Evolutionary conservation across 805 yeast species (phyloP).

Genomic region (Suhomyces sp.): DNA sequence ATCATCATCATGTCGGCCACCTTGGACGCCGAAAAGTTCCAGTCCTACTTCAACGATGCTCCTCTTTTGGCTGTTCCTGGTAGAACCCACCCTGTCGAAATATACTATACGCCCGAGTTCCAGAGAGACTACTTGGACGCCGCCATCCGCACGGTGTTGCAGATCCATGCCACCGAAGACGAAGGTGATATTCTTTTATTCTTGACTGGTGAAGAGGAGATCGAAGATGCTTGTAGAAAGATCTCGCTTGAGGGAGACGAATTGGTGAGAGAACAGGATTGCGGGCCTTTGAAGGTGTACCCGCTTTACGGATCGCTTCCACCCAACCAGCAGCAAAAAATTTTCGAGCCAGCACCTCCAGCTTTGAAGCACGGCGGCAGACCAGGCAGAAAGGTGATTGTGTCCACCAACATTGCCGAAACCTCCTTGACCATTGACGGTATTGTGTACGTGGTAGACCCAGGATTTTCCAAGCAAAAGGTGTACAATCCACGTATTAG

Average conservation of each 20-base stretch:
- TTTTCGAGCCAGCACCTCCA: conserved; percentile 85
- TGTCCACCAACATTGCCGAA: conserved; percentile 95
- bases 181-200: conserved; percentile 87
- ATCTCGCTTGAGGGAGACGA: conserved; percentile 86
- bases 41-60: conserved; percentile 82
- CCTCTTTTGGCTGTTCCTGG: conserved; percentile 97
- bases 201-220: conserved; percentile 95
- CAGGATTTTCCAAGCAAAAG: conserved; percentile 95
- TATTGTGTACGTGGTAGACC: conserved; percentile 94
- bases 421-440: conserved; percentile 97
- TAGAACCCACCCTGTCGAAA: conserved; percentile 95
- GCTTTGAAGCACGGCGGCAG: conserved; percentile 70
- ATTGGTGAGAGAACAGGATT: conserved; percentile 78
- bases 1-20: conserved; percentile 97
- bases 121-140: conserved; percentile 94
- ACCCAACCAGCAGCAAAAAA: conserved; percentile 90
- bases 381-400: conserved; percentile 93
- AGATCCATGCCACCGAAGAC: conserved; percentile 94
- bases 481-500: conserved; percentile 95
- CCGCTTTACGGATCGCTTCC: conserved; percentile 96
- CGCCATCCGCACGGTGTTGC: conserved; percentile 91
- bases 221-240: conserved; percentile 93
- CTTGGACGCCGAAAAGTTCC: conserved; percentile 94
- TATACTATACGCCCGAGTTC: conserved; percentile 93
- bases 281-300: conserved; percentile 87